Evolutionary conservation across 163 green algal species (phyloP), one percentile per base, ranked within the genome.

Genomic region (Trebouxia gelatinosa): DNA sequence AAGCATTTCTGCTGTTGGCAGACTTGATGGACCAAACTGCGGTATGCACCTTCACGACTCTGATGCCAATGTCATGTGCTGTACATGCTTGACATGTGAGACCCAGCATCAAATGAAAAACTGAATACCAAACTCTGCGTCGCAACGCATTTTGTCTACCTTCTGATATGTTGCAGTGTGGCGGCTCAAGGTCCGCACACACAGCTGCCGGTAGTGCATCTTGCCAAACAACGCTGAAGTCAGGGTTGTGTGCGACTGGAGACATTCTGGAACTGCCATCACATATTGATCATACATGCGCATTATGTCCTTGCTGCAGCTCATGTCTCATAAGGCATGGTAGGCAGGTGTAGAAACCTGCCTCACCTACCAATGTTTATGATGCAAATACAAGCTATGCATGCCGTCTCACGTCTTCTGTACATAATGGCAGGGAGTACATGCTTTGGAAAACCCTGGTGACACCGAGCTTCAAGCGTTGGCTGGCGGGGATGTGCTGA

Each of bases 401-500:
- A 54, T 54, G 43, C 43, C 13, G 43, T 13, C 9, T 54, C 43
- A 9, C 9, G 43, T 9, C 43, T 54, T 54, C 11, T 54, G 13
- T 54, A 54, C 13, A 40, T 43, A 23, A 21, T 43, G 31, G 35
- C 64, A 72, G 64, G 64, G n/a, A 26, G 64, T 72, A 23, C 64
- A 72, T 31, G 37, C n/a, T 9, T 16, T 72, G 21, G 64, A 72
- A 29, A 37, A 72, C 35, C 35, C 50, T 28, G 64, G 64, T 51
- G 64, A 72, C 37, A 32, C 64, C 37, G 64, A 72, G 64, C 35
- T 72, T 2, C 35, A 26, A 0, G 19, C 64, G 2, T n/a, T 72
- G 37, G 64, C 64, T 29, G 64, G 64, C 9, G 64, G 64, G 19
- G 64, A 72, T 26, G 23, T 72, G 6, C 64, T 72, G 5, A 43